phyloP scores from a whole-genome alignment of 2,329 filamentous ascomycete genomes.

The Laburnicola sp. region DNA sequence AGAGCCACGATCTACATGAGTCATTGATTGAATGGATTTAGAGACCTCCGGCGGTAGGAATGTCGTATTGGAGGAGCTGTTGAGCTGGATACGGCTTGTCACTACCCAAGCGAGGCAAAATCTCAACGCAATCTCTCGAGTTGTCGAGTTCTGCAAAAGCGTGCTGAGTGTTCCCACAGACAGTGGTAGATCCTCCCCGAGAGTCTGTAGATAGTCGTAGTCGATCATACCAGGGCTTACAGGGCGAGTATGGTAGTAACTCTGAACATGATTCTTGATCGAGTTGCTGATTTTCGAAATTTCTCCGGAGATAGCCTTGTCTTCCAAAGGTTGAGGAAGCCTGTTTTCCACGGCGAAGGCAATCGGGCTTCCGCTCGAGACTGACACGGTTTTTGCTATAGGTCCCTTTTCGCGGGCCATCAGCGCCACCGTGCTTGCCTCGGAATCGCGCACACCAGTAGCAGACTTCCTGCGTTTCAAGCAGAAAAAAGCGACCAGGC shows the following conservation, averaged over 20 bases:
- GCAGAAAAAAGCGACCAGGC: constrained; percentile 14
- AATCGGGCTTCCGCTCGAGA: background rate
- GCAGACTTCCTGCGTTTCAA: constrained; percentile 19
- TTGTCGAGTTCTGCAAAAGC: constrained; percentile 31
- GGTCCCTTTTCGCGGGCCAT: no score
- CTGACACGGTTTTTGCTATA: background rate
- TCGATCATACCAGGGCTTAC: constrained; percentile 8
- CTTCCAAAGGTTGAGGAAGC: constrained; percentile 28
- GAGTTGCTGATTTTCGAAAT: constrained; percentile 28
- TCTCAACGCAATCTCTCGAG: constrained; percentile 33
- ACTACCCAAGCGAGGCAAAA: constrained; percentile 40
- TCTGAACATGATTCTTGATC: constrained; percentile 31
- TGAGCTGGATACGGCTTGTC: constrained; percentile 26
- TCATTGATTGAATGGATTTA: constrained; percentile 25
- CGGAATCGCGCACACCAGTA: no score
- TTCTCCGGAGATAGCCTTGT: constrained; percentile 23
- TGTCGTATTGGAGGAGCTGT: constrained; percentile 17
- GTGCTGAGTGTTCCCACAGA: constrained; percentile 29
- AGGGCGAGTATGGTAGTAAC: constrained; percentile 20
- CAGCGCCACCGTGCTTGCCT: no score
- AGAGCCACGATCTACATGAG: constrained; percentile 3
- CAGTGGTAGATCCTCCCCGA: constrained; percentile 27
- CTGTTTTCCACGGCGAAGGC: constrained; percentile 15
- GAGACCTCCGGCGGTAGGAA: constrained; percentile 36
- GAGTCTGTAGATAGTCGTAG: constrained; percentile 24